Base-by-base conservation (phyloP, 495 filamentous ascomycete species). In the Cetradonia linearis region DNA sequence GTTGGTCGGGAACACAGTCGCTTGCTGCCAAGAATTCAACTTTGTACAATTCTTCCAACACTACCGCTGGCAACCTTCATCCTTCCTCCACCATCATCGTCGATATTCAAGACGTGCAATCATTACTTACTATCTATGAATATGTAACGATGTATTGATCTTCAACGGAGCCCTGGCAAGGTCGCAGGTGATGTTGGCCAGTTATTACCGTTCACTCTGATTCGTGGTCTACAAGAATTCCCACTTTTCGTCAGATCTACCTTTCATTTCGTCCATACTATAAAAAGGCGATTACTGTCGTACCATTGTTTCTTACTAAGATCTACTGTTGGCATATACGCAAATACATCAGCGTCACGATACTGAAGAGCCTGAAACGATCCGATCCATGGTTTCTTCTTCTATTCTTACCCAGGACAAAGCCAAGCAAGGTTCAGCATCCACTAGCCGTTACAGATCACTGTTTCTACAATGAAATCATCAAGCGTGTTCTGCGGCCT, bases 331-430 rank as follows among this genome's bases (percentile, higher is more conserved):
- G 44, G 44, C 18, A 25, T 2, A 13, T 5, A 30, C 18, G 18
- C 18, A 52, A 50, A 59, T 59, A 52, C 13, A 28, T 52, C 36
- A 9, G 47, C 46, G 33, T 40, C 27, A 40, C 27, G 57, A 37
- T 40, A 13, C 10, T 5, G 27, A 34, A 34, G 37, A 44, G 33
- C 33, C 16, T 62, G 54, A 57, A 62, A 52, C 54, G 33, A 52
- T 56, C 42, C 40, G 46, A 27, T 49, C 40, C 54, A 48, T 57
- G 31, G 33, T 28, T 31, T 46, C 60, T 47, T 20, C 55, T 47
- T 59, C 61, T 63, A 58, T 63, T 59, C 38, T 33, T 54, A 49
- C 25, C 48, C 25, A n/a, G 8, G 14, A 13, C 23, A 44, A 52
- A 33, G 47, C 58, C 37, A 53, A 44, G 44, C 57, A 42, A 37